These are phyloP conservation scores for Limtongozyma cylindracea DNA, from an alignment of 805 yeast genomes.

Conservation along the genomic window DNA sequence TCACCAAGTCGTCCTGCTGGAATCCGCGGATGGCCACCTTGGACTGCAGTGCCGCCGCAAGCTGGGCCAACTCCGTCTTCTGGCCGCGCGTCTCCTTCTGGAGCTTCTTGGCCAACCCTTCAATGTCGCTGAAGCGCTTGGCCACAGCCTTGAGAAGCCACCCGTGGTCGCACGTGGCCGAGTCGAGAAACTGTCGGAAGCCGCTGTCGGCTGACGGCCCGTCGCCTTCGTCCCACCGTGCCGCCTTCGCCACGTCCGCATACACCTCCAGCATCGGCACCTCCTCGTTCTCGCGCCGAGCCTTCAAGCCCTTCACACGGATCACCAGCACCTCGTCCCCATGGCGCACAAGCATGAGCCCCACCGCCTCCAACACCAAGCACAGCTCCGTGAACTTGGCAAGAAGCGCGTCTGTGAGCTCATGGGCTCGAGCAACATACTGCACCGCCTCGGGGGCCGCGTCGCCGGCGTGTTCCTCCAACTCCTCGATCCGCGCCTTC, in stretches of 20 bases:
- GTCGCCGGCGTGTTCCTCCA: too few relatives aligned
- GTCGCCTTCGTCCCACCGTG: too few relatives aligned
- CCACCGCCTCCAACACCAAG: slow-evolving; percentile 46
- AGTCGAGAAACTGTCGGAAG: too few relatives aligned
- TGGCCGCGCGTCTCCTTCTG: slow-evolving; percentile 42
- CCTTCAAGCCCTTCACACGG: slow-evolving; percentile 64
- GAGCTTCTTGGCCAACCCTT: slow-evolving; percentile 62
- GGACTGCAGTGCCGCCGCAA: slow-evolving; percentile 1
- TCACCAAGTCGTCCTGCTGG: slow-evolving; percentile 48
- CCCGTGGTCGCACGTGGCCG: slow-evolving; percentile 3
- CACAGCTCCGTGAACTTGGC: slow-evolving; percentile 22
- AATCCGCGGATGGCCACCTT: slow-evolving; percentile 49
- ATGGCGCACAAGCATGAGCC: slow-evolving; percentile 44
- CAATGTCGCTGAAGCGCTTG: slow-evolving; percentile 72
- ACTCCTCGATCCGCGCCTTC: slow-evolving; percentile 19
- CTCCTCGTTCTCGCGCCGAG: too few relatives aligned
- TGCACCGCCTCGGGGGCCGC: too few relatives aligned
- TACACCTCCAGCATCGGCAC: too few relatives aligned
- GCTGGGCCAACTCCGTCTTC: slow-evolving; percentile 16
- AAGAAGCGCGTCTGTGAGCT: too few relatives aligned
- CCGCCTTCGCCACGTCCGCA: too few relatives aligned
- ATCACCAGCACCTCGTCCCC: slow-evolving; percentile 22
- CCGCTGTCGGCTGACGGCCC: too few relatives aligned
- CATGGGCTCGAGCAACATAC: too few relatives aligned
- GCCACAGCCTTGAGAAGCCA: slow-evolving; percentile 20